Evolutionary conservation across 2,329 filamentous ascomycete species (phyloP).

Genomic region (Sphaceloma murrayae): DNA sequence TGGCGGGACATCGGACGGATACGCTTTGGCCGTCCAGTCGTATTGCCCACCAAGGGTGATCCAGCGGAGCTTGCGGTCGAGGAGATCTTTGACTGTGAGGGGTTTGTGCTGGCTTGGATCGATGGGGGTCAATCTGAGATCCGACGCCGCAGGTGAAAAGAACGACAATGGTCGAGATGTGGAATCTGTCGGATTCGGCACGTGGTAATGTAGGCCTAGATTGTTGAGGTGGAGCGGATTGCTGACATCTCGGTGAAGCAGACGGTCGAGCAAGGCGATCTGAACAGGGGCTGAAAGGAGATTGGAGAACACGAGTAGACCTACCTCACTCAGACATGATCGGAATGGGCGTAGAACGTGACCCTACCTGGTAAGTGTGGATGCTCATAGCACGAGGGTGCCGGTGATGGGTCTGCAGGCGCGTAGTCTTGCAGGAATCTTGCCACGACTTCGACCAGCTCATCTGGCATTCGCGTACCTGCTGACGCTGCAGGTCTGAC

Average conservation of each 20-base stretch:
- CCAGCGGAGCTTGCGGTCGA: constrained; percentile 81
- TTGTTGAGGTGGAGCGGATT: constrained; percentile 74
- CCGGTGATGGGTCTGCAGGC: neutral
- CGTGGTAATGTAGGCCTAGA: constrained; percentile 69
- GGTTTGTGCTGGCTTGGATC: constrained; percentile 66
- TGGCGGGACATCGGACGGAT: constrained; percentile 60
- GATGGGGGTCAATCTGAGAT: constrained; percentile 44
- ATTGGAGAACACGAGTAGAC: constrained; percentile 66
- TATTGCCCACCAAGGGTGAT: constrained; percentile 92
- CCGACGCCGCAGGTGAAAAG: constrained; percentile 23
- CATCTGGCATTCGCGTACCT: constrained; percentile 32
- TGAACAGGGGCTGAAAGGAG: constrained; percentile 64
- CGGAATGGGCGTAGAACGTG: neutral
- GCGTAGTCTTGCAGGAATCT: constrained; percentile 18
- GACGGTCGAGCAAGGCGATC: constrained; percentile 55
- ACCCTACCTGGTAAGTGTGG: constrained; percentile 58
- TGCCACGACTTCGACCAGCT: constrained; percentile 31
- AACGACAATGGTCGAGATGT: constrained; percentile 44
- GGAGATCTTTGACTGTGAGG: constrained; percentile 57
- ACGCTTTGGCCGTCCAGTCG: constrained; percentile 83
- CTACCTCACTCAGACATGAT: constrained; percentile 31
- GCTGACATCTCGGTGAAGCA: constrained; percentile 70
- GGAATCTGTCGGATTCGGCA: constrained; percentile 40
- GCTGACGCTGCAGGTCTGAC: constrained; percentile 38
- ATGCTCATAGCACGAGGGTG: constrained; percentile 44